These are phyloP conservation scores for Schizosaccharomyces japonicus DNA, from an alignment of 805 yeast species.

Conservation along the genomic window DNA sequence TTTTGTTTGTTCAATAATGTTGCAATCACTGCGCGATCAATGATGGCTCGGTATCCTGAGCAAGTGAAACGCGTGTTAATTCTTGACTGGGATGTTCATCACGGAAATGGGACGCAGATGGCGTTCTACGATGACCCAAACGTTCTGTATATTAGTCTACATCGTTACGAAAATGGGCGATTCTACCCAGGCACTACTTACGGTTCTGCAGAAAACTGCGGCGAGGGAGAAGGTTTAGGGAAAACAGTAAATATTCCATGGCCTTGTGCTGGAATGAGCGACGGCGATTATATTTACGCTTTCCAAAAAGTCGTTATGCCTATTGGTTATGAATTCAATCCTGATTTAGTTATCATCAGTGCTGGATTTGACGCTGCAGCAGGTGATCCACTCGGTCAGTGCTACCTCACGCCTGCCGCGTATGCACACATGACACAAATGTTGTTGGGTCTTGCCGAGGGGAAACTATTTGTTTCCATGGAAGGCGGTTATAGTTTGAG, in stretches of 20 bases:
- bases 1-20: conserved; percentile 90
- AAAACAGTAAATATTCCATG: conserved; percentile 78
- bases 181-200: conserved; percentile 86
- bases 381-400: conserved; percentile 90
- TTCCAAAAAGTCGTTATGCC: conserved; percentile 73
- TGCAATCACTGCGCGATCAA: conserved; percentile 82
- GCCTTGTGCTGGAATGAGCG: conserved; percentile 78
- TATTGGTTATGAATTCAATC: conserved; percentile 64
- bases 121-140: conserved; percentile 74
- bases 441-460: conserved; percentile 68
- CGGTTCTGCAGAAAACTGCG: conserved; percentile 60
- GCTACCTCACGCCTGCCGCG: conserved; percentile 85
- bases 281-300: conserved; percentile 85
- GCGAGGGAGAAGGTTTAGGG: conserved; percentile 73
- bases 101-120: conserved; percentile 94
- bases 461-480: conserved; percentile 65
- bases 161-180: conserved; percentile 73
- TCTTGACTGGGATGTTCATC: conserved; percentile 96
- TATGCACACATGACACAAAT: conserved; percentile 90
- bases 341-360: conserved; percentile 77
- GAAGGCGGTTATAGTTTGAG: conserved; percentile 95
- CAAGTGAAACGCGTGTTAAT: conserved; percentile 53
- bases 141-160: conserved; percentile 74
- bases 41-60: conserved; percentile 65
- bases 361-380: conserved; percentile 98